Percentiles rank a stretch among this genome's conserved stretches.
phyloP scores from a whole-genome alignment of 2,329 filamentous ascomycete genomes.

The Torrubiella hemipterigena region DNA sequence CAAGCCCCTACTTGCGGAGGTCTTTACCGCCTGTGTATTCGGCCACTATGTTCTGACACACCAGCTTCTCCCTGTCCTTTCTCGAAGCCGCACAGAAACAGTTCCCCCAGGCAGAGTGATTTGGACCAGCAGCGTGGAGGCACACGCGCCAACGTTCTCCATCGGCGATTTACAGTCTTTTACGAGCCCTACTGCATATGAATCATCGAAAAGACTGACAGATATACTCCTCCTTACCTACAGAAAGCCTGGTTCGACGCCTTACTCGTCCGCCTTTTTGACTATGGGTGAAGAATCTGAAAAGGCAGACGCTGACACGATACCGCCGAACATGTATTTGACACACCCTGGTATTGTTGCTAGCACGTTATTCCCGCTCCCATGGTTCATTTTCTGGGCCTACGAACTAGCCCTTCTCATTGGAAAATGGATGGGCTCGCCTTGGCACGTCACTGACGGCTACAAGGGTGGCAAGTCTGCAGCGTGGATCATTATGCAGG shows the following conservation, averaged over 20 bases:
- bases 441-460: slow-evolving; percentile 71
- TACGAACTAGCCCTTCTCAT: slow-evolving; percentile 61
- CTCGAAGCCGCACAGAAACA: slow-evolving; percentile 25
- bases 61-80: slow-evolving; percentile 63
- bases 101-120: slow-evolving; percentile 55
- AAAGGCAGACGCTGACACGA: slow-evolving; percentile 10
- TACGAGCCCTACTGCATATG: slow-evolving; percentile 54
- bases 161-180: slow-evolving; percentile 68
- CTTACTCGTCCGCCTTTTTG: slow-evolving; percentile 47
- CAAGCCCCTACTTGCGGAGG: slow-evolving; percentile 55
- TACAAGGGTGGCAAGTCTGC: slow-evolving; percentile 68
- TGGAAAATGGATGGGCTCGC: slow-evolving; percentile 67
- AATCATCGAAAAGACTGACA: slow-evolving; percentile 76
- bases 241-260: slow-evolving; percentile 49
- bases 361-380: slow-evolving; percentile 69
- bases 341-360: slow-evolving; percentile 79
- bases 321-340: slow-evolving; percentile 56
- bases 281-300: slow-evolving; percentile 13
- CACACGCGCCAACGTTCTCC: slow-evolving; percentile 39
- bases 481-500: slow-evolving; percentile 65
- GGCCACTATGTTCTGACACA: slow-evolving; percentile 88
- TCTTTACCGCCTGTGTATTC: slow-evolving; percentile 89
- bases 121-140: slow-evolving; percentile 80
- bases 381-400: slow-evolving; percentile 53
- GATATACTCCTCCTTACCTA: slow-evolving; percentile 72